Evolutionary conservation across 768 basidiomycete genomes (phyloP).

Genomic region (Boletus bicolor): DNA sequence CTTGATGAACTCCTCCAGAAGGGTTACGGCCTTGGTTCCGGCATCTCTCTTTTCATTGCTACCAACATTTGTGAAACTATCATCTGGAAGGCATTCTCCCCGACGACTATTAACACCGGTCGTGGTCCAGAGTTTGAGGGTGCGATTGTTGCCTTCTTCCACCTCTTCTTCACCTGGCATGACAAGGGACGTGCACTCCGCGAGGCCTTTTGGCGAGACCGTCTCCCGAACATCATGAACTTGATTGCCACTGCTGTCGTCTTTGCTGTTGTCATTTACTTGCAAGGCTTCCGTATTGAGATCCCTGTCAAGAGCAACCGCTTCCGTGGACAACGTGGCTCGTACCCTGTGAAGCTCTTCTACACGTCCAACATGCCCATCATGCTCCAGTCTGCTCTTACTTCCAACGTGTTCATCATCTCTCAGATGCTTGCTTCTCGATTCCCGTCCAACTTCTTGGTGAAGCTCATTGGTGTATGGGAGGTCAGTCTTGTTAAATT

Average conservation of each 20-base stretch:
- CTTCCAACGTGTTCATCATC: slow-evolving; percentile 92
- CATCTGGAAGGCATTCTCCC: slow-evolving; percentile 99
- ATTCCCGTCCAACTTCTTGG: slow-evolving; percentile 89
- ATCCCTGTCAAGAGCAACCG: slow-evolving; percentile 97
- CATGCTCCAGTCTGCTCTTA: slow-evolving; percentile 94
- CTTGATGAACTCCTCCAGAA: slow-evolving; percentile 99
- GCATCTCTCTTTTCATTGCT: slow-evolving; percentile 98
- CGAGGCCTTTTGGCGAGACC: slow-evolving; percentile 97
- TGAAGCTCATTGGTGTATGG: slow-evolving; percentile 93
- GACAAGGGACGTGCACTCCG: slow-evolving; percentile 96
- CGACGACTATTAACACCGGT: slow-evolving; percentile 96
- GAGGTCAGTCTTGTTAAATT: slow-evolving; percentile 58
- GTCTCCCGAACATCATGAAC: slow-evolving; percentile 98
- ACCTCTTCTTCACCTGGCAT: slow-evolving; percentile 96
- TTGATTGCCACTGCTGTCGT: slow-evolving; percentile 88
- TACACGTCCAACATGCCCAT: slow-evolving; percentile 99
- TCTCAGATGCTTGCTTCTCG: slow-evolving; percentile 92
- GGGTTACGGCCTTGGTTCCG: slow-evolving; percentile 97
- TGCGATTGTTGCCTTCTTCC: slow-evolving; percentile 94
- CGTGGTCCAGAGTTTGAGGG: slow-evolving; percentile 98
- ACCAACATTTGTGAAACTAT: slow-evolving; percentile 99
- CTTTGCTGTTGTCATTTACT: slow-evolving; percentile 94
- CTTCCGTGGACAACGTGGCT: slow-evolving; percentile 93
- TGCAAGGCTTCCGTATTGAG: slow-evolving; percentile 98
- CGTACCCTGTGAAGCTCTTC: slow-evolving; percentile 97